Evolutionary conservation across 2,329 filamentous ascomycete species (phyloP).

Genomic region (Orbilia blumenaviensis): DNA sequence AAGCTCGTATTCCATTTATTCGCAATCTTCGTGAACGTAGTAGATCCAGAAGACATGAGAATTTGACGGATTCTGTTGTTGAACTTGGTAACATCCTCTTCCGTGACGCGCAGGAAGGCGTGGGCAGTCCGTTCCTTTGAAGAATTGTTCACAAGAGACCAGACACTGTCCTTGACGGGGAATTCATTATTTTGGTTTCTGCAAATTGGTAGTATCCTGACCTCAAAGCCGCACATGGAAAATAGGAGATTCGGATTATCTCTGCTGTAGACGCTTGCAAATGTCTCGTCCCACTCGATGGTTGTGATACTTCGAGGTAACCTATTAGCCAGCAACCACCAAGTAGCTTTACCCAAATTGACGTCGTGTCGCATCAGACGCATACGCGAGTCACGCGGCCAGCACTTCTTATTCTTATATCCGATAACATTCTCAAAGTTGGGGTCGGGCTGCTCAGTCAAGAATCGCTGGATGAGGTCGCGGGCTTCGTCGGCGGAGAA

Average conservation of each 20-base stretch:
- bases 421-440: constrained; percentile 99
- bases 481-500: constrained; percentile 94
- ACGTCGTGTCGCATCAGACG: constrained; percentile 98
- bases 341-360: constrained; percentile 94
- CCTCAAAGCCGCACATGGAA: constrained; percentile 98
- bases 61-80: constrained; percentile 99
- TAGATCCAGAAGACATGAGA: constrained; percentile 98
- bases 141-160: constrained; percentile 95
- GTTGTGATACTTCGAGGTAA: constrained; percentile 93
- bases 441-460: constrained; percentile 97
- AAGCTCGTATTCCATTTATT: constrained; percentile 99
- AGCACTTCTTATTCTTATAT: constrained; percentile 99
- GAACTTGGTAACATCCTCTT: constrained; percentile 98
- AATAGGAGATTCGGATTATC: constrained; percentile 98
- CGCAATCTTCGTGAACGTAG: constrained; percentile 98
- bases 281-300: constrained; percentile 99
- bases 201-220: constrained; percentile 93
- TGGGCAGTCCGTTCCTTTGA: constrained; percentile 97
- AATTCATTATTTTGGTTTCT: constrained; percentile 97
- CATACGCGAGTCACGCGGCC: constrained; percentile 97
- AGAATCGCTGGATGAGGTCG: constrained; percentile 94
- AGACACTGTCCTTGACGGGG: constrained; percentile 95
- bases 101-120: constrained; percentile 95
- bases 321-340: constrained; percentile 98
- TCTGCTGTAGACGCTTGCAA: constrained; percentile 95